Conservation (phyloP, 805 yeast genomes). For the Zygotorulaspora chibaensis region DNA sequence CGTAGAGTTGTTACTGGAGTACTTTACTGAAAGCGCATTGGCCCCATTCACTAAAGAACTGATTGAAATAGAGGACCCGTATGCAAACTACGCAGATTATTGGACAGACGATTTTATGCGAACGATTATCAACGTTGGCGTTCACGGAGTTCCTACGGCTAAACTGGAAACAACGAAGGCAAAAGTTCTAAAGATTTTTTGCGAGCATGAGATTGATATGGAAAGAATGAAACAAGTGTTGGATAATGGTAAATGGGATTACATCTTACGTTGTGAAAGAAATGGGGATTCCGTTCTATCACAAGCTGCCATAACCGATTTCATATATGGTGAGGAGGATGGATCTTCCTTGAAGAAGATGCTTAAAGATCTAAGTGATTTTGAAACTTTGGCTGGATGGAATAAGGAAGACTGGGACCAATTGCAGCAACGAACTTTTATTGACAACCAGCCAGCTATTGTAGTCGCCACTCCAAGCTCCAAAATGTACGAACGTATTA, state of each 20-base stretch:
- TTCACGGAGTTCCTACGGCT: conserved; percentile 75
- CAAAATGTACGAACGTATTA: conserved; percentile 49
- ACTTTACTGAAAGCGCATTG: conserved; percentile 71
- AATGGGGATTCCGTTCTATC: conserved; percentile 54
- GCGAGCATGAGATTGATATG: conserved; percentile 60
- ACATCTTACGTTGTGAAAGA: conserved; percentile 57
- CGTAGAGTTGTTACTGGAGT: conserved; percentile 62
- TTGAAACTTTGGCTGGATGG: conserved; percentile 53
- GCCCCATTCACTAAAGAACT: conserved; percentile 67
- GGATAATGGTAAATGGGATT: conserved; percentile 59
- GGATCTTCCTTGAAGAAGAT: conserved; percentile 56
- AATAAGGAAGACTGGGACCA: conserved; percentile 60
- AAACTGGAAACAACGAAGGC: conserved; percentile 50
- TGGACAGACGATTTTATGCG: conserved; percentile 71
- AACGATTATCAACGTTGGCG: conserved; percentile 50
- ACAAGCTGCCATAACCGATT: conserved; percentile 68
- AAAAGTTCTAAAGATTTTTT: conserved; percentile 47
- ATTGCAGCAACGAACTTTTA: conserved; percentile 48
- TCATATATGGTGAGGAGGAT: conserved; percentile 67
- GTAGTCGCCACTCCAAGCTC: conserved; percentile 66
- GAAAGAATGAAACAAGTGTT: conserved; percentile 62
- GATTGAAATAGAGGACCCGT: conserved; percentile 78
- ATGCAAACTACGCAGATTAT: conserved; percentile 65
- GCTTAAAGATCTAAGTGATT: conserved; percentile 55
- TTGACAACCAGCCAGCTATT: conserved; percentile 59